Evolutionary conservation across 2,329 filamentous ascomycete genomes (phyloP).

Genomic region (Alternaria novae-zelandiae): DNA sequence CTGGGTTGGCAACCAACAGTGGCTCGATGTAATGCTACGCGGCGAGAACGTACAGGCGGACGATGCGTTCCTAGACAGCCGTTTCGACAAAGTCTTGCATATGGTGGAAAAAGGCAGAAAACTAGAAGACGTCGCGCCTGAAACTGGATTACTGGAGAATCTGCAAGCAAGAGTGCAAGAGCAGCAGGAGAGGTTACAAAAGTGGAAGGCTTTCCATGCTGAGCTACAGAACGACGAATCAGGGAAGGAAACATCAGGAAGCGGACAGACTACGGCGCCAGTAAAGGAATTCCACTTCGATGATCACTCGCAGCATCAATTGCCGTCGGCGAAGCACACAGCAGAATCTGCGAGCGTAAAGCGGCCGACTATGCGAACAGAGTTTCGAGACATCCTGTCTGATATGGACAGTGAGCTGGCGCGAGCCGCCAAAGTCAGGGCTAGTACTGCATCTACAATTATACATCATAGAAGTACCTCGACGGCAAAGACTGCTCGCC

Average conservation of each 20-base stretch:
- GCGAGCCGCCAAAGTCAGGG: constrained; percentile 24
- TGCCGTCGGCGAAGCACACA: constrained; percentile 21
- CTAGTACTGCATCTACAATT: constrained; percentile 18
- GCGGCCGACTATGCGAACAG: constrained; percentile 17
- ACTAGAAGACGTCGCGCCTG: constrained; percentile 61
- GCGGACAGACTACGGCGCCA: constrained; percentile 3
- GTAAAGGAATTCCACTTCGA: constrained; percentile 40
- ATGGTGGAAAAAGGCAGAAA: constrained; percentile 67
- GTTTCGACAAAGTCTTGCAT: constrained; percentile 75
- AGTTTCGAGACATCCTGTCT: constrained; percentile 35
- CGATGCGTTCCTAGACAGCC: constrained; percentile 68
- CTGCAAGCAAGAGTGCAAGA: constrained; percentile 70
- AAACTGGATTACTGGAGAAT: constrained; percentile 68
- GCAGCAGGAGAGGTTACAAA: constrained; percentile 72
- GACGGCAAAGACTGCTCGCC: constrained; percentile 20
- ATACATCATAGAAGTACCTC: constrained; percentile 29
- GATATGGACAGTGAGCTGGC: constrained; percentile 40
- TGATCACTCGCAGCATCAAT: constrained; percentile 40
- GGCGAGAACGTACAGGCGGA: constrained; percentile 65
- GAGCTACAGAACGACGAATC: constrained; percentile 32
- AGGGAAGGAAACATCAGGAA: background rate
- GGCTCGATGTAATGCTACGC: constrained; percentile 73
- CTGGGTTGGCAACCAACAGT: constrained; percentile 79
- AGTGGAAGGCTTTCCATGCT: constrained; percentile 74
- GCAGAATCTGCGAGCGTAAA: constrained; percentile 8